Evolutionary conservation across 2,329 filamentous ascomycete genomes (phyloP).

Genomic region (Apiospora sp.): DNA sequence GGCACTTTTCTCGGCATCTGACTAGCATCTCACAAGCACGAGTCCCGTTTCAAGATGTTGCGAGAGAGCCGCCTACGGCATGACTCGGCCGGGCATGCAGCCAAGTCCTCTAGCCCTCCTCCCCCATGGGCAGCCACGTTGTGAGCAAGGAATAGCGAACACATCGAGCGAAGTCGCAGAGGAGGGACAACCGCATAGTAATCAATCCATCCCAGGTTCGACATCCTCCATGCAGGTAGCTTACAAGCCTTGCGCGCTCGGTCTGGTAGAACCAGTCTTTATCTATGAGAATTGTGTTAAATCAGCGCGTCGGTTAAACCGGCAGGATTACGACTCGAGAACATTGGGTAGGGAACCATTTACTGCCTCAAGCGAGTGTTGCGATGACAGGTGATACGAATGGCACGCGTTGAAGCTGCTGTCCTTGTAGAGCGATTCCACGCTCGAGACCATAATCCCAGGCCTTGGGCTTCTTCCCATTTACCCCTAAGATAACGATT

Average conservation of each 20-base stretch:
- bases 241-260: background rate
- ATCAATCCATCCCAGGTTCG: background rate
- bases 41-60: background rate
- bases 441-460: background rate
- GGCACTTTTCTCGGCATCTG: background rate
- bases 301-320: background rate
- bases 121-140: background rate
- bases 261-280: background rate
- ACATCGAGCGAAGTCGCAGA: background rate
- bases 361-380: background rate
- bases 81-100: background rate
- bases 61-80: background rate
- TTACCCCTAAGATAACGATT: background rate
- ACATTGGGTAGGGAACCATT: background rate
- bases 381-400: background rate
- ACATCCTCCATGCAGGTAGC: background rate
- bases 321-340: background rate
- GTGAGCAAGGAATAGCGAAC: background rate
- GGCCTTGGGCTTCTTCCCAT: background rate
- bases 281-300: background rate
- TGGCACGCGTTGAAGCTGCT: background rate
- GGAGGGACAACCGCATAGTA: background rate
- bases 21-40: background rate
- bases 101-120: background rate
- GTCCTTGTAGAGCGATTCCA: background rate